A percentile compares a stretch with the other conserved stretches of the same genome.
Conservation (phyloP, 805 yeast species). For the Cyberlindnera veronae region DNA sequence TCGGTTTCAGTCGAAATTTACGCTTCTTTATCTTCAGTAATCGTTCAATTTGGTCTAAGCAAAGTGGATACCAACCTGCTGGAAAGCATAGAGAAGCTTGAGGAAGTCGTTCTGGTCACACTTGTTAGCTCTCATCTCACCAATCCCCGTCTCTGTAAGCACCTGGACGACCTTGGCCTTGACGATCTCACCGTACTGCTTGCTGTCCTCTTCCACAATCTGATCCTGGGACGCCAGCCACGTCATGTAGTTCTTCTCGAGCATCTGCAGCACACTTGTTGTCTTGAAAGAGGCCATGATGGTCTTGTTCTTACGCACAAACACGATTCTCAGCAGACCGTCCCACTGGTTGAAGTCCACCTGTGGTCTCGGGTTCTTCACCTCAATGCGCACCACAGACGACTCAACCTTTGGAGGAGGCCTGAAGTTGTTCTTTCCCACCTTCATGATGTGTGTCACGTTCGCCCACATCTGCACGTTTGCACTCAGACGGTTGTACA, state of each 20-base stretch:
- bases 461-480: constrained; percentile 99
- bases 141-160: constrained; percentile 70
- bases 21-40: too few relatives aligned
- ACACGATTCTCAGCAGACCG: constrained; percentile 85
- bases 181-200: constrained; percentile 41
- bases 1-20: too few relatives aligned
- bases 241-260: constrained; percentile 86
- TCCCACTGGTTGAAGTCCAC: constrained; percentile 97
- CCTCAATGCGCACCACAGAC: constrained; percentile 89
- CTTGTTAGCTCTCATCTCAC: constrained; percentile 88
- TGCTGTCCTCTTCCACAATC: constrained; percentile 29
- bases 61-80: constrained; percentile 95
- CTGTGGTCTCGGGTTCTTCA: constrained; percentile 90
- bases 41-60: constrained; percentile 54
- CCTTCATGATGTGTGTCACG: constrained; percentile 97
- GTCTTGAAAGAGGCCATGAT: constrained; percentile 91
- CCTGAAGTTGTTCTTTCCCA: constrained; percentile 91
- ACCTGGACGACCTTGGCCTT: constrained; percentile 72
- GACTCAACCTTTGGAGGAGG: constrained; percentile 99
- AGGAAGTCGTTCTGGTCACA: constrained; percentile 94
- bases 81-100: constrained; percentile 83
- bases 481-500: constrained; percentile 90
- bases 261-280: constrained; percentile 68
- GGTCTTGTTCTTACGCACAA: constrained; percentile 91
- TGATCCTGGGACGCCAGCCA: constrained; percentile 51